Evolutionary conservation across 2,329 filamentous ascomycete species (phyloP).

Genomic region (Fusarium multiceps): DNA sequence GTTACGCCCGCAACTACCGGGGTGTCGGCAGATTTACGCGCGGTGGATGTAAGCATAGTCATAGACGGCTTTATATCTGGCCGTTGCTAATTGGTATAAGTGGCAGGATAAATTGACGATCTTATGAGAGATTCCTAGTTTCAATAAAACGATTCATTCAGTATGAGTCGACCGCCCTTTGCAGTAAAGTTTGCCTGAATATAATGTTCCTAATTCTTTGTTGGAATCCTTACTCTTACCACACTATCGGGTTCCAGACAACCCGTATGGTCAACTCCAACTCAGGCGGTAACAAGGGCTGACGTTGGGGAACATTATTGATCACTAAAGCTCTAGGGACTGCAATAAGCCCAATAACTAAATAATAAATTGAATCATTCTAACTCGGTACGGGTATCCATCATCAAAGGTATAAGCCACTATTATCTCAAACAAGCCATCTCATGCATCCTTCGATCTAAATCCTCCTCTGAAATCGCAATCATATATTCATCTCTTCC

Average conservation of each 20-base stretch:
- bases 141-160: background rate
- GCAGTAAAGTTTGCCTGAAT: background rate
- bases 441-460: conserved; percentile 1
- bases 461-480: conserved; percentile 5
- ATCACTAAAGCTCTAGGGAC: background rate
- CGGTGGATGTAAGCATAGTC: background rate
- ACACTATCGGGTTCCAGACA: background rate
- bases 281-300: background rate
- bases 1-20: conserved; percentile 1
- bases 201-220: background rate
- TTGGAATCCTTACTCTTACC: background rate
- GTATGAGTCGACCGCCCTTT: too few relatives aligned
- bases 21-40: background rate
- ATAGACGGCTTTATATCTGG: background rate
- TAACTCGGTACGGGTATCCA: conserved; percentile 21
- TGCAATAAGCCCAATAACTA: conserved; percentile 2
- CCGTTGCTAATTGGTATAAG: background rate
- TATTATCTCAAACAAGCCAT: background rate
- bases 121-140: background rate
- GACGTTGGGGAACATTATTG: conserved; percentile 1
- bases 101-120: background rate
- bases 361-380: conserved; percentile 3
- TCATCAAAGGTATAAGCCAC: conserved; percentile 19
- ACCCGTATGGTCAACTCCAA: background rate
- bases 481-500: background rate